These are phyloP conservation scores for Chlorophyllum brunneum DNA, from an alignment of 768 basidiomycete species.

Conservation along the genomic window DNA sequence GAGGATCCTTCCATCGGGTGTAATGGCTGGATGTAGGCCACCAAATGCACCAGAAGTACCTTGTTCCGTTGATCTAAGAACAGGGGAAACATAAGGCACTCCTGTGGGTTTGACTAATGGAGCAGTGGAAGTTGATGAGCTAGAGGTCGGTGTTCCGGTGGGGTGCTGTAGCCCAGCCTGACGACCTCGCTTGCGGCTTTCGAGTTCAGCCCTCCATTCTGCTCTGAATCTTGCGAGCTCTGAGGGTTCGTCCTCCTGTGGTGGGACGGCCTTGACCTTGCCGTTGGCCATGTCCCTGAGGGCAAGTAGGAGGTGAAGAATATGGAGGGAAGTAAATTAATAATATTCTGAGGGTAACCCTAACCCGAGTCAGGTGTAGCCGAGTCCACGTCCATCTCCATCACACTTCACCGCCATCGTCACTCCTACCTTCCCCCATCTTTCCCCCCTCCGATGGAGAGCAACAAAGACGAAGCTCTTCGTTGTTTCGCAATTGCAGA, in stretches of 20 bases:
- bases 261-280: not conserved
- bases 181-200: conserved; percentile 27
- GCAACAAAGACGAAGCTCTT: conserved; percentile 88
- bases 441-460: conserved; percentile 50
- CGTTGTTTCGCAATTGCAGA: conserved; percentile 79
- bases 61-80: not conserved
- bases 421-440: conserved; percentile 1
- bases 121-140: conserved; percentile 7
- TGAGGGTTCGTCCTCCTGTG: conserved; percentile 40
- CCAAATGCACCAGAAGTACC: conserved; percentile 2
- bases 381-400: conserved; percentile 12
- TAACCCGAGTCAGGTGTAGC: conserved; percentile 12
- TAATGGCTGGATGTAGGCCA: conserved; percentile 21
- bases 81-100: not conserved
- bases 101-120: conserved; percentile 4
- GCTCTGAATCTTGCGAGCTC: conserved; percentile 71
- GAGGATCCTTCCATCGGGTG: conserved; percentile 19
- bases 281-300: conserved; percentile 1
- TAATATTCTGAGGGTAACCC: conserved; percentile 14
- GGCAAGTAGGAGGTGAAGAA: not conserved
- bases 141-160: not conserved
- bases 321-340: not conserved
- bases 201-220: conserved; percentile 70
- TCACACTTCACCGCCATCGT: conserved; percentile 3
- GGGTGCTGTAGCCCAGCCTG: conserved; percentile 4